Base-by-base conservation (phyloP, 1,139 yeast species). In the Geotrichum cucujoidarum region DNA sequence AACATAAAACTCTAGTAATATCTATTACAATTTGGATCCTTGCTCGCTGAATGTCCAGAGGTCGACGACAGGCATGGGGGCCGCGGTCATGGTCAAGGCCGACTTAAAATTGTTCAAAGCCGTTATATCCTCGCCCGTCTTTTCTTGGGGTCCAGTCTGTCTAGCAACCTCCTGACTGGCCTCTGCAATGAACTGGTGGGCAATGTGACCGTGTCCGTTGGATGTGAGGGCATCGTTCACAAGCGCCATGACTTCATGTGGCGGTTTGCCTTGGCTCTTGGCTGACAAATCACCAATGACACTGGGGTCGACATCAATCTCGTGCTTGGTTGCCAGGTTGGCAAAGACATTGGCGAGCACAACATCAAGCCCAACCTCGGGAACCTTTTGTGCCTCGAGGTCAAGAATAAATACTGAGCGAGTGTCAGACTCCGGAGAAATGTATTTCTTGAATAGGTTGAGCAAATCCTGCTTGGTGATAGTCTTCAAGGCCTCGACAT, bases 241-340 rank as follows among this genome's bases (percentile, higher is more conserved):
- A 7, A 53, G 34, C 1, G 31, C 40, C 14, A 56, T 16, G 5
- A 52, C 48, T 5, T 48, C 54, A 11, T 36, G 42, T 6, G 52
- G 34, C 8, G 42, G 45, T 38, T 49, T 43, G 4, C 53, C 45
- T 11, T 51, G 50, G 14, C 57, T 54, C 17, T 52, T 47, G 11
- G 43, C 54, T 8, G 55, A 49, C 29, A 55, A 40, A 41, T 55
- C 54, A 6, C 50, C 56, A 45, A 58, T 54, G 7, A 57, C 63
- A 5, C 50, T 57, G 5, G 58, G 55, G 16, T 53, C 55, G 24
- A 58, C 51, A 24, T 59, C 87, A 77, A 55, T 67, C 64, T 77
- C 83, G 79, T 11, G 89, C 88, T 34, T 89, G 87, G 65, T 82
- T 83, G 29, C 82, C 83, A 69, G 90, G 81, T 4, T 59, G 47